Percentiles rank a stretch among this genome's conserved stretches.
Conservation (phyloP, 1,284 basidiomycete species). For the Tremellales sp. region DNA sequence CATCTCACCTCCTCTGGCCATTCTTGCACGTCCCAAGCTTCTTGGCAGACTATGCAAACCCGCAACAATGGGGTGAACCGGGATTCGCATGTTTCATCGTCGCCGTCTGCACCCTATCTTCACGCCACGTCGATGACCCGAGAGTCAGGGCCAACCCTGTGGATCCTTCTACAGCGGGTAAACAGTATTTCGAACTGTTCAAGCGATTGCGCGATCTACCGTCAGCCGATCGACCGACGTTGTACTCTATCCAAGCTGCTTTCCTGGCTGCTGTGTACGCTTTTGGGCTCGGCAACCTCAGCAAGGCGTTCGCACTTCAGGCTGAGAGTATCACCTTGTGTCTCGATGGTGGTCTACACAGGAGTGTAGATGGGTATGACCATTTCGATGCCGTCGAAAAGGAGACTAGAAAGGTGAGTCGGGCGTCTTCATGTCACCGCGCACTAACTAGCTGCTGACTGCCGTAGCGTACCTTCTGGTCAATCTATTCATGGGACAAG, state of each 20-base stretch:
- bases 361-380: constrained; percentile 80
- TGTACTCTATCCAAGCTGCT: constrained; percentile 83
- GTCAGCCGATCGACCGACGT: constrained; percentile 76
- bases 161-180: constrained; percentile 78
- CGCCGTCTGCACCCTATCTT: constrained; percentile 79
- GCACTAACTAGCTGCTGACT: background rate
- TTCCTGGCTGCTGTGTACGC: constrained; percentile 83
- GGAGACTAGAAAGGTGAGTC: constrained; percentile 65
- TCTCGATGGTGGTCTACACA: constrained; percentile 78
- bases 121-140: constrained; percentile 82
- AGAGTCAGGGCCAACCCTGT: constrained; percentile 72
- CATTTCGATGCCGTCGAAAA: constrained; percentile 80
- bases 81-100: constrained; percentile 88
- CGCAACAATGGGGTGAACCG: constrained; percentile 85
- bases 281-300: constrained; percentile 79
- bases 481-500: constrained; percentile 90
- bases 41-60: constrained; percentile 81
- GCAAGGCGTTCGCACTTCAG: constrained; percentile 74
- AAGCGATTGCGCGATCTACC: constrained; percentile 75
- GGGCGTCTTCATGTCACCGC: background rate
- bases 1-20: constrained; percentile 83
- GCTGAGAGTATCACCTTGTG: constrained; percentile 77
- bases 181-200: constrained; percentile 83
- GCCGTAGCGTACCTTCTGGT: constrained; percentile 79
- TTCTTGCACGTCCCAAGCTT: constrained; percentile 87